Evolutionary conservation across 2,329 filamentous ascomycete genomes (phyloP).

Genomic region (Cercospora nicotianae): DNA sequence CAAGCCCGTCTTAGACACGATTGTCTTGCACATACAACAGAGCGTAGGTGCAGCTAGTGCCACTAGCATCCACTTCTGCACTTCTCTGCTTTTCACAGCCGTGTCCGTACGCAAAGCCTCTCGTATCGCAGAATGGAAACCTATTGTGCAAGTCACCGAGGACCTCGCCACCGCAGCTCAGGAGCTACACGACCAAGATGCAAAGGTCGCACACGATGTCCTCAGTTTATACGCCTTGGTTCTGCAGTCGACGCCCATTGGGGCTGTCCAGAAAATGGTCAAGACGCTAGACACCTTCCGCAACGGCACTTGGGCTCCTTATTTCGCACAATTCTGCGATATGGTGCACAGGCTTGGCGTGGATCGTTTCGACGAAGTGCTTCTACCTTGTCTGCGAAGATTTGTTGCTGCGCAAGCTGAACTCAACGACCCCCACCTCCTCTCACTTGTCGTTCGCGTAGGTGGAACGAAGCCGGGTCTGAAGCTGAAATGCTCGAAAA

Average conservation of each 20-base stretch:
- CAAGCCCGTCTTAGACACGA: conserved; percentile 61
- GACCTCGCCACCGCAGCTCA: conserved; percentile 35
- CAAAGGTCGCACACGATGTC: conserved; percentile 37
- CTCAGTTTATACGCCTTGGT: conserved; percentile 60
- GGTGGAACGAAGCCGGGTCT: conserved; percentile 14
- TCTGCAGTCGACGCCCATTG: conserved; percentile 75
- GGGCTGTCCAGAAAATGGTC: conserved; percentile 71
- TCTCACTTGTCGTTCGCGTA: conserved; percentile 20
- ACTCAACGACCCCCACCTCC: conserved; percentile 6
- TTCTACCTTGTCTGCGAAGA: conserved; percentile 79
- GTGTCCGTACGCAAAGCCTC: conserved; percentile 79
- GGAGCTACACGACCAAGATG: conserved; percentile 24
- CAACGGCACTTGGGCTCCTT: conserved; percentile 63
- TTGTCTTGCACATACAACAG: conserved; percentile 54
- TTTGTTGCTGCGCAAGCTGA: conserved; percentile 64
- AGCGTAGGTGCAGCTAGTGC: conserved; percentile 41
- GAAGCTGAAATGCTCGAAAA: conserved; percentile 15
- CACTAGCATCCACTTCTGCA: conserved; percentile 44
- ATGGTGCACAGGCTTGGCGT: conserved; percentile 73
- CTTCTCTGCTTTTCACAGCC: conserved; percentile 63
- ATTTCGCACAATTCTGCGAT: conserved; percentile 84
- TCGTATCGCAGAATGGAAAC: conserved; percentile 71
- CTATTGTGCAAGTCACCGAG: conserved; percentile 53
- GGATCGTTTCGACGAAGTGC: conserved; percentile 74
- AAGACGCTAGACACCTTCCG: conserved; percentile 65